phyloP scores from a whole-genome alignment of 2,329 filamentous ascomycete species.

The Xylariales sp. region DNA sequence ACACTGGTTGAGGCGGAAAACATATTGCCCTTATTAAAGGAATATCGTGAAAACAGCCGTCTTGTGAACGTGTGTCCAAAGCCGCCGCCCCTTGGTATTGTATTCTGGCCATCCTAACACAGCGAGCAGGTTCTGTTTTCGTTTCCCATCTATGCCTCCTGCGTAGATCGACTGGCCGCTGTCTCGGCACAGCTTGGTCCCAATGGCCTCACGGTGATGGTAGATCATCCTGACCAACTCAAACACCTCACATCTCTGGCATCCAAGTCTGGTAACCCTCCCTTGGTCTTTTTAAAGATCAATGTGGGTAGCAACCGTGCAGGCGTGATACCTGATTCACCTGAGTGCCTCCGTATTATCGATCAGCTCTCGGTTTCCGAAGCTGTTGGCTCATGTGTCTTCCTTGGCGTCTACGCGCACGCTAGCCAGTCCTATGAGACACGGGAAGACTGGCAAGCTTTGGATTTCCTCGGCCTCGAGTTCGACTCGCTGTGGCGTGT shows the following conservation, averaged over 20 bases:
- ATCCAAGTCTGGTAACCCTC: conserved; percentile 36
- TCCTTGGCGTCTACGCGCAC: conserved; percentile 70
- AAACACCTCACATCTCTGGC: conserved; percentile 37
- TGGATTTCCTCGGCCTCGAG: conserved; percentile 56
- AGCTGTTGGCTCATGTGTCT: conserved; percentile 26
- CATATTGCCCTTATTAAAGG: conserved; percentile 54
- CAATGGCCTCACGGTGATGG: conserved; percentile 56
- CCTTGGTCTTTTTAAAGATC: conserved; percentile 66
- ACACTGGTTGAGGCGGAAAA: conserved; percentile 72
- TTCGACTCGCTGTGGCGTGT: conserved; percentile 48
- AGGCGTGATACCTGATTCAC: conserved; percentile 52
- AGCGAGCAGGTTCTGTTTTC: conserved; percentile 60
- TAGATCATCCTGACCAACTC: conserved; percentile 65
- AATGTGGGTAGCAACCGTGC: conserved; percentile 71
- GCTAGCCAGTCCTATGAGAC: conserved; percentile 67
- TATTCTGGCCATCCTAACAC: conserved; percentile 10
- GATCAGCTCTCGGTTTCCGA: conserved; percentile 37
- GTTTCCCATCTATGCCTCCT: conserved; percentile 61
- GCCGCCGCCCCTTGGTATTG: not conserved
- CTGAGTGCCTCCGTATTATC: conserved; percentile 42
- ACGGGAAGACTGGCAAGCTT: conserved; percentile 48
- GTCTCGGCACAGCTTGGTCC: conserved; percentile 53
- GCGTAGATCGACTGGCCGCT: conserved; percentile 53
- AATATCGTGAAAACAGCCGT: conserved; percentile 50
- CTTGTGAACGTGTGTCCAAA: conserved; percentile 47